Evolutionary conservation across 176 grass and related monocot species (phyloP).

Genomic region (sorghum (Sorghum bicolor)): Sorghum_bicolor_NCBIv3 NC_012878.2:56108501-56109000

Average conservation of each 20-base stretch:
- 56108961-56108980: not conserved
- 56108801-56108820: too few relatives aligned
- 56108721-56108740: too few relatives aligned
- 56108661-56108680: not conserved
- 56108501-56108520: not conserved
- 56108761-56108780: not conserved
- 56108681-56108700: not conserved
- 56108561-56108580: not conserved
- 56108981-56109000: not conserved
- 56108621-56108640: not conserved
- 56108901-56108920: not conserved
- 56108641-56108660: slow-evolving; percentile 13
- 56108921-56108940: not conserved
- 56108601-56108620: not conserved
- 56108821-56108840: not conserved
- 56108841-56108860: not conserved
- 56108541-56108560: not conserved
- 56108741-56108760: not conserved
- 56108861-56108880: not conserved
- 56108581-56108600: not conserved
- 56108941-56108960: not conserved
- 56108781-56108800: too few relatives aligned
- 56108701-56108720: not conserved
- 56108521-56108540: not conserved
- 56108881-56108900: slow-evolving; percentile 24